Conservation (phyloP, 2,329 filamentous ascomycete genomes). For the Pleoardoris graminearum region DNA sequence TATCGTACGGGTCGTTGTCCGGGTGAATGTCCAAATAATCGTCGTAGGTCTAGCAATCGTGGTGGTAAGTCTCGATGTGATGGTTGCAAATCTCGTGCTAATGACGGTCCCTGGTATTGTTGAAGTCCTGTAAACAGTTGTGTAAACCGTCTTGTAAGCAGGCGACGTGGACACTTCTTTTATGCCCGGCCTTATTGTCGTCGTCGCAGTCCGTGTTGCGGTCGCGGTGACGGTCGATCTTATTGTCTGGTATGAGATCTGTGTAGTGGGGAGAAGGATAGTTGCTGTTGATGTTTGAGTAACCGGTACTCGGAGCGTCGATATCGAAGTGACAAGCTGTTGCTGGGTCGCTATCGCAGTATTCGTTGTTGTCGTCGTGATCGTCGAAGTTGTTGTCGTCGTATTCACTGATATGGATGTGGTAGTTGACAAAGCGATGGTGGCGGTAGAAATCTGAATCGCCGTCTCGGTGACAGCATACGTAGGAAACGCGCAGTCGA, state of each 20-base stretch:
- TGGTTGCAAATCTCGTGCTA: not conserved
- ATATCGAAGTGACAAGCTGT: not conserved
- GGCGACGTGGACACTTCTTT: not conserved
- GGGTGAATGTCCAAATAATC: not conserved
- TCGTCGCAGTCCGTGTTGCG: not conserved
- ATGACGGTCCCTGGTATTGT: not conserved
- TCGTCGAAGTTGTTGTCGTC: not conserved
- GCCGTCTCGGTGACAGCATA: conserved; percentile 9
- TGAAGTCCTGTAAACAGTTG: not conserved
- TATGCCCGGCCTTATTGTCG: not conserved
- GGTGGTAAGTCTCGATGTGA: not conserved
- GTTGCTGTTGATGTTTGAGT: not conserved
- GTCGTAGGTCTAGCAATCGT: not conserved
- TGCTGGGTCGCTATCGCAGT: not conserved
- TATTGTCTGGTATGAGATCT: not conserved
- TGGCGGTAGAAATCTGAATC: conserved; percentile 1
- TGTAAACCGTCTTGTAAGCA: not conserved
- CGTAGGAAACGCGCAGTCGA: conserved; percentile 18
- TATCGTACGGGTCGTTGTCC: not conserved
- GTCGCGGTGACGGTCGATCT: not conserved
- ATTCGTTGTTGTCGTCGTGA: not conserved
- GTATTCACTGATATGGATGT: not conserved
- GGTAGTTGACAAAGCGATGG: not conserved
- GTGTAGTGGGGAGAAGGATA: not conserved
- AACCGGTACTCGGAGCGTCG: not conserved